Evolutionary conservation across 768 basidiomycete species (phyloP).

Genomic region (Boletus rex-veris): DNA sequence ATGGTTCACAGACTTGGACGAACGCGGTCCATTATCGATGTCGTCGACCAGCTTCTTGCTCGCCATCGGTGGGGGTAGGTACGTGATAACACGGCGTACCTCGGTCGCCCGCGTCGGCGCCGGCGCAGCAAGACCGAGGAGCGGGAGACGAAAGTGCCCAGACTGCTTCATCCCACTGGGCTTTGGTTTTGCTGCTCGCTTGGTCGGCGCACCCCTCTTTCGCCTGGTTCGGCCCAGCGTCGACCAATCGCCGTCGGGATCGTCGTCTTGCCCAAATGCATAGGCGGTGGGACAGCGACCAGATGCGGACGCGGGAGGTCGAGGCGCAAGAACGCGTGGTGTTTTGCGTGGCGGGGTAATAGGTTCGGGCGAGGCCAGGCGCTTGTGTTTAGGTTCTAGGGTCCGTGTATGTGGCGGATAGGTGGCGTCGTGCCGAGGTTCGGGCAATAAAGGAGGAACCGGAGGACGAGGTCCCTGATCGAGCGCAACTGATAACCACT

Average conservation of each 20-base stretch:
- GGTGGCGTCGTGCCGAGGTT: not conserved
- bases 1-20: not conserved
- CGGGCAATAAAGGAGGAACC: not conserved
- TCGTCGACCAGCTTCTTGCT: not conserved
- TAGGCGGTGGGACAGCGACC: conserved; percentile 13
- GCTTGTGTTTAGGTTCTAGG: conserved; percentile 4
- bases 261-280: conserved; percentile 15
- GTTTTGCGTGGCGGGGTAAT: not conserved
- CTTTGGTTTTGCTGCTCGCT: not conserved
- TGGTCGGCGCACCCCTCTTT: not conserved
- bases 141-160: conserved; percentile 22
- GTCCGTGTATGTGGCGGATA: conserved; percentile 5
- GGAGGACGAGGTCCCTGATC: not conserved
- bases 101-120: not conserved
- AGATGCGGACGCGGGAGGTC: not conserved
- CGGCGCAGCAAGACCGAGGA: not conserved
- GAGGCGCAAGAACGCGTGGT: not conserved
- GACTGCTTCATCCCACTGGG: conserved; percentile 12
- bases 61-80: conserved; percentile 26
- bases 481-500: conserved; percentile 6
- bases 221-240: conserved; percentile 3
- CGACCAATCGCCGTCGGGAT: conserved; percentile 22
- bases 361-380: conserved; percentile 1
- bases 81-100: conserved; percentile 26
- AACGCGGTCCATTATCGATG: not conserved